Conservation (phyloP, 768 basidiomycete genomes). For the Cyclocybe aegerita region DNA sequence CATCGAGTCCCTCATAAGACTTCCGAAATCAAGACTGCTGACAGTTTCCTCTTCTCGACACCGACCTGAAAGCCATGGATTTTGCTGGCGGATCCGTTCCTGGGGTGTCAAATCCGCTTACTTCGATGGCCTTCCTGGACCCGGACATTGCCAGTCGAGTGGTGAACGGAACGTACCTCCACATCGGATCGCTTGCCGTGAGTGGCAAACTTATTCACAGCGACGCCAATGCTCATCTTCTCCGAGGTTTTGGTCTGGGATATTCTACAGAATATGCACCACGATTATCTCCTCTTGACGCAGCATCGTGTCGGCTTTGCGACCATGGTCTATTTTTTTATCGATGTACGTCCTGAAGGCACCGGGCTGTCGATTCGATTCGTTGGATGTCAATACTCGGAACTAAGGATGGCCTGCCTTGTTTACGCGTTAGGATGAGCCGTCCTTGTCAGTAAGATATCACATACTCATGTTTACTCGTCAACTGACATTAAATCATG, state of each 20-base stretch:
- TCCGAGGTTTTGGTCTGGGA: conserved; percentile 5
- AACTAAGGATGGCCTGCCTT: conserved; percentile 1
- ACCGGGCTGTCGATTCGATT: neutral
- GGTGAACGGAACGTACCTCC: too few species aligned
- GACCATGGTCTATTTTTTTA: conserved; percentile 1
- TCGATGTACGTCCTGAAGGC: neutral
- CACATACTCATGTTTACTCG: neutral
- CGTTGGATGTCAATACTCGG: neutral
- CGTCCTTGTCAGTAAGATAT: neutral
- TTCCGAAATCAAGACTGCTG: too few species aligned
- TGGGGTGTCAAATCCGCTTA: too few species aligned
- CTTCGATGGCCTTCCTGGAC: too few species aligned
- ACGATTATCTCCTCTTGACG: neutral
- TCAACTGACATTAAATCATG: neutral
- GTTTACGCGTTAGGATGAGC: neutral
- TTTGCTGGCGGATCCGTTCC: too few species aligned
- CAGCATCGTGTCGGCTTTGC: conserved; percentile 1
- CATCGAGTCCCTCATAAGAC: too few species aligned
- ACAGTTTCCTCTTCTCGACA: too few species aligned
- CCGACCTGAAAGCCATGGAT: too few species aligned
- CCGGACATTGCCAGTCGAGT: too few species aligned
- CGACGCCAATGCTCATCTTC: too few species aligned
- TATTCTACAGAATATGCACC: conserved; percentile 1
- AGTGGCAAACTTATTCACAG: too few species aligned
- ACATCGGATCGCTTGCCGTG: too few species aligned